phyloP scores from a whole-genome alignment of 257 asterid species.

The Solanum paucissectum region DNA sequence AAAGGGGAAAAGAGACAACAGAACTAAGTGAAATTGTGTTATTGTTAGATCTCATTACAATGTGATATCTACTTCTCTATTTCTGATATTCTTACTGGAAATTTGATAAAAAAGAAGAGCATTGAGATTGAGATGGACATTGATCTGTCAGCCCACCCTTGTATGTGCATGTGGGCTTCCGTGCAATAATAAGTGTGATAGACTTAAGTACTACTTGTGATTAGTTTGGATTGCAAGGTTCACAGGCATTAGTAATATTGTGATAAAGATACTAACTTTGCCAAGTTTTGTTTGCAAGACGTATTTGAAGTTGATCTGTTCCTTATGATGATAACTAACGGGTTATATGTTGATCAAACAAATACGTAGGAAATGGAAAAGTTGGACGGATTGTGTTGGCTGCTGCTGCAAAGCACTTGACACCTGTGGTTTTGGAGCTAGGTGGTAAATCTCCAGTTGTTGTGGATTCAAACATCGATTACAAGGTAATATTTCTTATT shows the following conservation, averaged over 20 bases:
- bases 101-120: background rate
- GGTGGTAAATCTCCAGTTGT: constrained; percentile 83
- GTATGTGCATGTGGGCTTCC: background rate
- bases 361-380: constrained; percentile 49
- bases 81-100: background rate
- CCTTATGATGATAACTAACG: background rate
- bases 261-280: background rate
- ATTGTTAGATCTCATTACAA: background rate
- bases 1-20: background rate
- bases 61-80: background rate
- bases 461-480: constrained; percentile 57
- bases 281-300: background rate
- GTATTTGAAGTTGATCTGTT: background rate
- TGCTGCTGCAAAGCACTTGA: constrained; percentile 87
- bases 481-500: constrained; percentile 28
- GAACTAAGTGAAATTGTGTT: background rate
- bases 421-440: constrained; percentile 82
- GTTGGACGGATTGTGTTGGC: constrained; percentile 71
- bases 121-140: background rate
- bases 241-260: background rate
- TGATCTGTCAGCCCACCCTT: background rate
- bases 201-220: background rate
- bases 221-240: background rate
- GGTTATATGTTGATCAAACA: background rate
- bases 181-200: background rate